These are phyloP conservation scores for Jatropha multifida DNA, from an alignment of 441 rosid species.

Conservation along the genomic window DNA sequence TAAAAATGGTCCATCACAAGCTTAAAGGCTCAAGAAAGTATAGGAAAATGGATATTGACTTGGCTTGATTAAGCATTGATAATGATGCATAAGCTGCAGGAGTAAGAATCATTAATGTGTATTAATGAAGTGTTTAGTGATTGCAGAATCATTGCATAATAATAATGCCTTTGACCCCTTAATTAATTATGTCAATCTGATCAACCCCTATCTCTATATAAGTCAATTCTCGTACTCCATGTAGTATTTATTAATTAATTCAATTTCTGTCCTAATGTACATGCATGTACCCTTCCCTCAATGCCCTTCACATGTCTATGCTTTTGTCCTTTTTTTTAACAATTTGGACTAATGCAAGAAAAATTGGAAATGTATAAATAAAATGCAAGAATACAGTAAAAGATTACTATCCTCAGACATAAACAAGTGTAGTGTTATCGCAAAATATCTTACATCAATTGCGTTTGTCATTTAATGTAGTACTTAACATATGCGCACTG, in stretches of 20 bases:
- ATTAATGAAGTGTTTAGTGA: conserved; percentile 22
- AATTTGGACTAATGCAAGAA: too few species aligned
- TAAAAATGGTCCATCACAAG: background rate
- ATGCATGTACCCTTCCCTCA: background rate
- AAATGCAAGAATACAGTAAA: too few species aligned
- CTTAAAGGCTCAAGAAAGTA: conserved; percentile 22
- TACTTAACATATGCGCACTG: conserved; percentile 28
- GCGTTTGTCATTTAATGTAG: background rate
- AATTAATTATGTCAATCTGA: background rate
- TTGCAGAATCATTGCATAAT: conserved; percentile 15
- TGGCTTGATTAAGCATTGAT: conserved; percentile 24
- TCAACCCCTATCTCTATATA: background rate
- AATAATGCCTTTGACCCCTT: conserved; percentile 15
- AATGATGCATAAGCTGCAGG: conserved; percentile 18
- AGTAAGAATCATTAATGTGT: conserved; percentile 8
- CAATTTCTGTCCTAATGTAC: conserved; percentile 1
- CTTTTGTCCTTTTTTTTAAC: background rate
- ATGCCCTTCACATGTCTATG: background rate
- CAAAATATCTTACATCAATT: conserved; percentile 5
- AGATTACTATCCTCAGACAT: too few species aligned
- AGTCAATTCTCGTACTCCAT: background rate
- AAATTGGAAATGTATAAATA: too few species aligned
- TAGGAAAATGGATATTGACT: conserved; percentile 27
- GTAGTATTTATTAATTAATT: background rate
- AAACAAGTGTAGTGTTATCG: background rate